Base-by-base conservation (phyloP, 2,329 filamentous ascomycete genomes). In the Aspergillus aculeatus region DNA sequence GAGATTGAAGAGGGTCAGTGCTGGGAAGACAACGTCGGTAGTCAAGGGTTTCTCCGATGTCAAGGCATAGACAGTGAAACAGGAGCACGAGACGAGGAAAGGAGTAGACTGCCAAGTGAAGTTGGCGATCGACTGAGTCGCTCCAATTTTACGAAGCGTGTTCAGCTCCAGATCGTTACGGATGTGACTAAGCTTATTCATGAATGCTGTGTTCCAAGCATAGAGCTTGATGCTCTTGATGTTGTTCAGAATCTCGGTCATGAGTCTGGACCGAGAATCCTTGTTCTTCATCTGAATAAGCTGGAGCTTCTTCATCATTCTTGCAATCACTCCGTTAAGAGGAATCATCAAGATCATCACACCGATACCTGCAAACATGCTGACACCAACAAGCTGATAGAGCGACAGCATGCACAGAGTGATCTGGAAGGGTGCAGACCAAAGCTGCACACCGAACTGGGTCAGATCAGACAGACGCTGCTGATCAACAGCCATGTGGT, bases 161-260 rank as follows among this genome's bases (percentile, higher is more conserved):
- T 95, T 95, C 57, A 99, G 82, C 77, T 99, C 95, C 69, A 92
- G 86, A 70, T 99, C 95, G 77, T 99, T 99, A 77, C 95, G 88
- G 62, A 99, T 92, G 74, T 91, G 90, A 78, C 95, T 98, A 60
- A 99, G 86, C 78, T 96, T 96, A 77, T 92, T 95, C 88, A 97
- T 96, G 73, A 99, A 99, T 14, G 95, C 94, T 31, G 89, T 89
- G 32, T 93, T 94, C 95, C 95, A 99, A 31, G 95, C 95, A 74
- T 97, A 99, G 21, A 99, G 85, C 80, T 99, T 99, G 81, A 99
- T 95, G 73, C 92, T 96, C 82, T 99, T 99, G 91, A 99, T 99
- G 78, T 98, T 98, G 82, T 96, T 97, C 71, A 99, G 82, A 66
- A 99, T 99, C 77, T 99, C 95, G 6, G 94, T 96, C 82, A 98